Percentiles rank a stretch among this genome's conserved stretches.
Conservation (phyloP, 169 alveolate genomes). For the Babesia gibsoni region DNA sequence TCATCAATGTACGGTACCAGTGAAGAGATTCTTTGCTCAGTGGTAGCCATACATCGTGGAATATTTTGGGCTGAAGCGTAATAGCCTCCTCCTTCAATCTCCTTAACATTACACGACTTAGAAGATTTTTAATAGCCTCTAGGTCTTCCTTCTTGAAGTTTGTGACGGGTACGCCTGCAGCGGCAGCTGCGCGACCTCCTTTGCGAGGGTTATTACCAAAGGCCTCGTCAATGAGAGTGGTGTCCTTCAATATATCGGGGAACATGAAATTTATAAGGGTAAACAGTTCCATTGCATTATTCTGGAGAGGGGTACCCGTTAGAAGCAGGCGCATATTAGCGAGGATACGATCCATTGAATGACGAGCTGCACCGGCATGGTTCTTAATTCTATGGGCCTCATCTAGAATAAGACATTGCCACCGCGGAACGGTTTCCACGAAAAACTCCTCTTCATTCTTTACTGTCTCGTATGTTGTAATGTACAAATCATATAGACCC, state of each 20-base stretch:
- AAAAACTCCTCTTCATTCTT: constrained; percentile 86
- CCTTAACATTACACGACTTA: constrained; percentile 81
- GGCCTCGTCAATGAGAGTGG: constrained; percentile 92
- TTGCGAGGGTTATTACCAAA: not conserved
- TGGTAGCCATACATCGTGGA: constrained; percentile 90
- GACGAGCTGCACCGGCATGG: constrained; percentile 90
- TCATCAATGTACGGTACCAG: constrained; percentile 82
- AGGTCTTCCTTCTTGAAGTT: constrained; percentile 73
- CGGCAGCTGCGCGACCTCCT: constrained; percentile 3
- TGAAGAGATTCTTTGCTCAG: constrained; percentile 74
- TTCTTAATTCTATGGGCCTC: constrained; percentile 99
- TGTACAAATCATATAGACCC: constrained; percentile 85
- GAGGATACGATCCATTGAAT: constrained; percentile 85
- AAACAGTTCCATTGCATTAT: constrained; percentile 91
- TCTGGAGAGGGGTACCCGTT: constrained; percentile 96
- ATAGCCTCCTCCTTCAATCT: constrained; percentile 87
- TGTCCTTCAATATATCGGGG: constrained; percentile 95
- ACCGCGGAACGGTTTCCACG: constrained; percentile 81
- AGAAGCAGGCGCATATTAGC: constrained; percentile 88
- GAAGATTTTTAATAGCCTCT: constrained; percentile 76
- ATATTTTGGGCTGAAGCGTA: constrained; percentile 81
- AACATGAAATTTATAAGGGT: constrained; percentile 92
- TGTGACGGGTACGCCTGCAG: constrained; percentile 53
- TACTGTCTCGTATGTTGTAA: constrained; percentile 91
- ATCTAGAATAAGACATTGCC: constrained; percentile 95